Evolutionary conservation across 1,139 yeast species (phyloP).

Genomic region (Candida gigantensis): DNA sequence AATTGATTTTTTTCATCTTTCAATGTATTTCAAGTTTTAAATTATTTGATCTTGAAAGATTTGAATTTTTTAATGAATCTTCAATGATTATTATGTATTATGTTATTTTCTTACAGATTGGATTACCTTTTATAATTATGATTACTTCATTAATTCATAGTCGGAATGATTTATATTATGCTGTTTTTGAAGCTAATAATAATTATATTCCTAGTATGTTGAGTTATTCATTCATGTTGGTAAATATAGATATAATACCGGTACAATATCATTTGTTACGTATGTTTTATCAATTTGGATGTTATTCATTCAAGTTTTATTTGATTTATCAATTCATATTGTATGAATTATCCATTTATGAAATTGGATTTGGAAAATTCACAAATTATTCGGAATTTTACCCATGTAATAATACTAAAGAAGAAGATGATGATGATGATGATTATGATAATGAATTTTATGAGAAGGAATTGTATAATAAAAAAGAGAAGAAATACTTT

Average conservation of each 20-base stretch:
- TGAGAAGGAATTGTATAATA: too few species aligned
- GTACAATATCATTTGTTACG: background rate
- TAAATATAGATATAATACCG: slow-evolving; percentile 6
- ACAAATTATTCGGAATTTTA: slow-evolving; percentile 6
- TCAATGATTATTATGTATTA: background rate
- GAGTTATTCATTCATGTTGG: slow-evolving; percentile 14
- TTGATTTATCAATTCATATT: slow-evolving; percentile 19
- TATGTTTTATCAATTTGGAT: slow-evolving; percentile 6
- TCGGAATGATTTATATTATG: background rate
- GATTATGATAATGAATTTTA: slow-evolving; percentile 4
- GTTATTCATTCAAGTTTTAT: slow-evolving; percentile 13
- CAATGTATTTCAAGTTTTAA: slow-evolving; percentile 6
- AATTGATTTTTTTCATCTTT: slow-evolving; percentile 9
- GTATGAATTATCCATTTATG: slow-evolving; percentile 19
- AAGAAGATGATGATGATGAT: background rate
- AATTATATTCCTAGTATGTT: slow-evolving; percentile 15
- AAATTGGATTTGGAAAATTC: slow-evolving; percentile 2
- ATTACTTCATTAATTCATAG: slow-evolving; percentile 4
- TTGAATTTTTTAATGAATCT: slow-evolving; percentile 19
- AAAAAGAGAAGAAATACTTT: background rate
- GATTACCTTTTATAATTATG: slow-evolving; percentile 13
- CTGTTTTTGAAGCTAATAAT: slow-evolving; percentile 13
- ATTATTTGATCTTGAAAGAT: slow-evolving; percentile 11
- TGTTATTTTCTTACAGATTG: slow-evolving; percentile 12
- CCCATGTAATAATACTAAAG: background rate